Base-by-base conservation (phyloP, 768 basidiomycete species). In the Leccinum sublutescens region DNA sequence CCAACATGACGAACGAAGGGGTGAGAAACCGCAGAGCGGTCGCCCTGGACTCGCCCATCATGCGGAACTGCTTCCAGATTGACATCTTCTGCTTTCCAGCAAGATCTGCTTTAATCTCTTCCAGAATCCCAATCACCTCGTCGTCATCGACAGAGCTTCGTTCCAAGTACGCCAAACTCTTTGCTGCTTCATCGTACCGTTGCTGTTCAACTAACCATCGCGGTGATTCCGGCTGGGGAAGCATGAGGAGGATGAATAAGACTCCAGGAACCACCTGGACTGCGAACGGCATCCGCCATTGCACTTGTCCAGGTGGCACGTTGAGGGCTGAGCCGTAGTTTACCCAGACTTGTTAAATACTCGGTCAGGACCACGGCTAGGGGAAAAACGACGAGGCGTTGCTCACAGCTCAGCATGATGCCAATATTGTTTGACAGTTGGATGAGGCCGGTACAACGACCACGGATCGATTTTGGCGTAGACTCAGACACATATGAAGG, bases 231-330 rank as follows among this genome's bases (percentile, higher is more conserved):
- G 82, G 80, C 57, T 82, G 80, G 54, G 77, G 77, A 7, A 76
- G 50, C 78, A 84, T 82, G 5, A 73, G 66, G 36, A 77, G 56
- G 8, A 80, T 64, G 62, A 86, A 80, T 0, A 85, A 60, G 17
- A 81, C 66, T 2, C 83, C 82, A 4, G 83, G 84, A 43, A 86
- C 61, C 54, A 84, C 64, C 69, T 84, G 83, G 34, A 83, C 56
- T 38, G 77, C 77, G 56, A 84, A 78, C 0, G 82, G 82, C 59
- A 84, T 72, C 12, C 82, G 79, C 83, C 82, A 84, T 52, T 82
- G 81, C 66, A 75, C 71, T 51, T 80, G 68, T n/a, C 73, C 73
- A 6, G 60, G 67, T 4, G 75, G 57, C 9, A 79, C 59, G 58
- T 78, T 66, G 55, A 76, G 70, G 9, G 76, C 70, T 0, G 76